Conservation (phyloP, 2,329 filamentous ascomycete genomes). For the Elsinoe batatas region DNA sequence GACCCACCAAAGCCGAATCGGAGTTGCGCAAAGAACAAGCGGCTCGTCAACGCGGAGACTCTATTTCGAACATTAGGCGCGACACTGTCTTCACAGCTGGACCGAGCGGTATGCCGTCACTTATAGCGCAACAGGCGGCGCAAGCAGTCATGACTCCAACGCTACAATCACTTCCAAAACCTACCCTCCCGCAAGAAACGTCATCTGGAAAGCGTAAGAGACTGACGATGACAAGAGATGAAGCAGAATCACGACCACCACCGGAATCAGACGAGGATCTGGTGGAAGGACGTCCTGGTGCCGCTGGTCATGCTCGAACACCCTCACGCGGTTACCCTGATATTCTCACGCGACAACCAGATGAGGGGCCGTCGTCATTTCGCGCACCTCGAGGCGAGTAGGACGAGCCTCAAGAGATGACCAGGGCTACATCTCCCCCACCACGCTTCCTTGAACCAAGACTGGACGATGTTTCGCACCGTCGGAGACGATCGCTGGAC, state of each 20-base stretch:
- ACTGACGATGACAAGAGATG: not conserved
- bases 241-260: not conserved
- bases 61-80: constrained; percentile 25
- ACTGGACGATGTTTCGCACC: too few relatives aligned
- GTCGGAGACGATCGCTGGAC: too few relatives aligned
- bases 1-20: constrained; percentile 39
- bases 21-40: constrained; percentile 35
- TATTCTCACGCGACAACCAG: constrained; percentile 7
- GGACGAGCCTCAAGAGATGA: not conserved
- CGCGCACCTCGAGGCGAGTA: constrained; percentile 5
- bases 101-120: not conserved
- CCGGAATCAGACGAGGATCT: not conserved
- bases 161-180: not conserved
- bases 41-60: constrained; percentile 30
- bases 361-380: constrained; percentile 9
- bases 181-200: constrained; percentile 7
- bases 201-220: constrained; percentile 11
- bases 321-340: constrained; percentile 9
- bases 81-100: constrained; percentile 10
- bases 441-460: too few relatives aligned
- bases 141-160: constrained; percentile 11
- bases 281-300: not conserved
- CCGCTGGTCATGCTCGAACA: not conserved
- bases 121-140: constrained; percentile 10
- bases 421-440: too few relatives aligned